Conservation (phyloP, 2,329 filamentous ascomycete genomes). For the Botryotinia calthae region DNA sequence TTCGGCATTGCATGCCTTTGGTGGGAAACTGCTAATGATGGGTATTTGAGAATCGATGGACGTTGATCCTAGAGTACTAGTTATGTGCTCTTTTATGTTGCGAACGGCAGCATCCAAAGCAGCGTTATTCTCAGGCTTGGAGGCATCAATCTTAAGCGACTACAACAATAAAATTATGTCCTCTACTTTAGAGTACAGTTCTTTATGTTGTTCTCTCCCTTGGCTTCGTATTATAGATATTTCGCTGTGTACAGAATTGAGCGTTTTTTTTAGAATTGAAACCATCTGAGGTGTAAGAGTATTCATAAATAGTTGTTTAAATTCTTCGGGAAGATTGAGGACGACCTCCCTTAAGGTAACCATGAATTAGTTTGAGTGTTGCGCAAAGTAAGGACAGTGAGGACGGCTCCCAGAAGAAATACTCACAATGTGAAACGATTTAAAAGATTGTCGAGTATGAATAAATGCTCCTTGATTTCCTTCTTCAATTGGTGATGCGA, state of each 20-base stretch:
- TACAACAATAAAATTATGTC: background rate
- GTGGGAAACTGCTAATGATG: too few species aligned
- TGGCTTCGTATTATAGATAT: background rate
- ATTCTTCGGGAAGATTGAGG: background rate
- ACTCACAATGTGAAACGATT: background rate
- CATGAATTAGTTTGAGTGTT: background rate
- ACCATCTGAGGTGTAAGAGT: background rate
- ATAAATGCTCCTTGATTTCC: background rate
- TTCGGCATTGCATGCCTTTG: too few species aligned
- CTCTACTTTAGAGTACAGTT: background rate
- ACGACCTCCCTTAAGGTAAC: background rate
- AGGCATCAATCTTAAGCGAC: background rate
- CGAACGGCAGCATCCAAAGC: background rate
- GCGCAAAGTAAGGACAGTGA: accelerated
- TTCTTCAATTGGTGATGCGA: background rate
- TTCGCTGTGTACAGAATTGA: background rate
- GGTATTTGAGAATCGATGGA: background rate
- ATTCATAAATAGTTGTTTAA: background rate
- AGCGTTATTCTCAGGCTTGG: background rate
- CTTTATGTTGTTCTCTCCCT: background rate
- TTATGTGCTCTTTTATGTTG: background rate
- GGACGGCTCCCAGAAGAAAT: accelerated
- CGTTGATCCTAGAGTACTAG: background rate
- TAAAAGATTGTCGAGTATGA: background rate
- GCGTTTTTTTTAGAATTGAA: background rate